Percentiles rank a stretch among this genome's conserved stretches.
phyloP scores from a whole-genome alignment of 768 basidiomycete genomes.

The Calvatia gigantea region DNA sequence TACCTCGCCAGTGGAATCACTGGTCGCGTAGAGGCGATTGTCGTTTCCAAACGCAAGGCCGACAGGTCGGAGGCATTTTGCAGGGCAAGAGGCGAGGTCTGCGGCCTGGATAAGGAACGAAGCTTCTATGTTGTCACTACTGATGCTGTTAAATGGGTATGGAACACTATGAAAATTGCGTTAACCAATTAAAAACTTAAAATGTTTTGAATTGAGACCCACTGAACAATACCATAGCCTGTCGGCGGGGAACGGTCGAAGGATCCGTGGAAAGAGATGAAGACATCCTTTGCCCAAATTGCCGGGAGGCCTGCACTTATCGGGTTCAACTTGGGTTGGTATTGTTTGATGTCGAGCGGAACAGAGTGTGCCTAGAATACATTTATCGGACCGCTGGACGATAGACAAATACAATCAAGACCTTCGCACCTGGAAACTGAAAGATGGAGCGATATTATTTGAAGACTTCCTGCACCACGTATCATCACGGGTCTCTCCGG shows the following conservation, averaged over 20 bases:
- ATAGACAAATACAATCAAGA: not conserved
- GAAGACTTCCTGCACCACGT: constrained; percentile 28
- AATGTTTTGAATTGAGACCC: not conserved
- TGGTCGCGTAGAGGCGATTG: constrained; percentile 35
- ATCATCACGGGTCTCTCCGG: constrained; percentile 20
- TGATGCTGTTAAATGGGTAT: constrained; percentile 18
- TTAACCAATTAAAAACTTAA: not conserved
- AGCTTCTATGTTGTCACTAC: constrained; percentile 16
- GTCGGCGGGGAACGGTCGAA: constrained; percentile 38
- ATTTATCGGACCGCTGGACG: not conserved
- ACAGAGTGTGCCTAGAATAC: constrained; percentile 39
- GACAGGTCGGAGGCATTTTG: constrained; percentile 41
- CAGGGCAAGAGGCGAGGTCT: constrained; percentile 33
- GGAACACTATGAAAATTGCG: constrained; percentile 20
- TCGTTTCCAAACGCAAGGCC: constrained; percentile 36
- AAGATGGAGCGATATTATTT: constrained; percentile 35
- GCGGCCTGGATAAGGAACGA: constrained; percentile 37
- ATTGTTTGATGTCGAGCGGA: constrained; percentile 45
- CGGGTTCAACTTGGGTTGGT: constrained; percentile 12
- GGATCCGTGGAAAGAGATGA: constrained; percentile 45
- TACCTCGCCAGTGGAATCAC: constrained; percentile 41
- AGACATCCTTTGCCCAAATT: constrained; percentile 28
- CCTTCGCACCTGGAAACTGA: constrained; percentile 39
- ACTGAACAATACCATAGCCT: constrained; percentile 45
- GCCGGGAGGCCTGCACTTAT: constrained; percentile 21